Evolutionary conservation across 2,329 filamentous ascomycete genomes (phyloP).

Genomic region (Ophiocordyceps camponoti-leonardi): DNA sequence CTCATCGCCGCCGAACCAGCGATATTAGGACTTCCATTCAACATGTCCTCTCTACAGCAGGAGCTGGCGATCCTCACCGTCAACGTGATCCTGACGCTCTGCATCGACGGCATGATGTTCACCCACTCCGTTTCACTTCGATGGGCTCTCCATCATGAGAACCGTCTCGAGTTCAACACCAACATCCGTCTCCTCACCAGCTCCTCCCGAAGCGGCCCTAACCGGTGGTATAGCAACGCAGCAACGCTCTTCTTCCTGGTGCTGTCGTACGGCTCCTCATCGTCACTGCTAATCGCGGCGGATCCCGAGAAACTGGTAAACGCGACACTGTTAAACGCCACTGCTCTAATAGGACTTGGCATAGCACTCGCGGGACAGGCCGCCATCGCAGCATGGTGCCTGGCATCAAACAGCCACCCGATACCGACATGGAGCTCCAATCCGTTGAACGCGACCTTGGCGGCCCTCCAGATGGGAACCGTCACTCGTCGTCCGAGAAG

Average conservation of each 20-base stretch:
- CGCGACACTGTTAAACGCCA: neutral
- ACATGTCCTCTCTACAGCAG: neutral
- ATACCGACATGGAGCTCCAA: neutral
- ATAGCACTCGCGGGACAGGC: neutral
- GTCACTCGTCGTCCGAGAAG: neutral
- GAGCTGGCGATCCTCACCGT: neutral
- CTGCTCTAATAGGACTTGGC: neutral
- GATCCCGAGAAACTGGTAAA: neutral
- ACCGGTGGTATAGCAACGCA: neutral
- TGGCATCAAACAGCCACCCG: neutral
- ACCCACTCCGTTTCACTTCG: constrained; percentile 1
- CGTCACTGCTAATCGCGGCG: neutral
- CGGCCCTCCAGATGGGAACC: neutral
- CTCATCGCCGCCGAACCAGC: neutral
- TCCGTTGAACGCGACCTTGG: neutral
- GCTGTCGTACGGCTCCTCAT: neutral
- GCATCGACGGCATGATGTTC: constrained; percentile 2
- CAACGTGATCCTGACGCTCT: constrained; percentile 1
- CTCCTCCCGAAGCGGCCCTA: neutral
- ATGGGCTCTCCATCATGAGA: constrained; percentile 1
- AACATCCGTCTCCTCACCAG: neutral
- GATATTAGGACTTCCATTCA: neutral
- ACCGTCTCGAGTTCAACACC: neutral
- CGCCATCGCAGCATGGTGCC: neutral
- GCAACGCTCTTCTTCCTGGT: neutral